Conservation (phyloP, 371 early-diverging fungal genomes). For the Batkoa obscura region DNA sequence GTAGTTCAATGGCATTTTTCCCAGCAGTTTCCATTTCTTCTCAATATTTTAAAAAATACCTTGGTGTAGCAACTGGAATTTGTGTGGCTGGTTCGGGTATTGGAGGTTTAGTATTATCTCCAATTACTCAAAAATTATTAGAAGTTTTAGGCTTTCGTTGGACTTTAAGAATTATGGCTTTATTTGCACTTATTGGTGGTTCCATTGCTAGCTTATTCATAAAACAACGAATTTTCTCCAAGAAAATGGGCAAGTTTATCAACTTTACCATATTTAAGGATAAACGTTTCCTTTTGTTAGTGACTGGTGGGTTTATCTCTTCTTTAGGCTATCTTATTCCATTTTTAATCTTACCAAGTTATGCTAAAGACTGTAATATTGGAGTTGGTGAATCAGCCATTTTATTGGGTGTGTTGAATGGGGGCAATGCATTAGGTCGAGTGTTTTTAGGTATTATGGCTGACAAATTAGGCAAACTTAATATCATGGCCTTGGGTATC, state of each 20-base stretch:
- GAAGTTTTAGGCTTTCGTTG: constrained; percentile 23
- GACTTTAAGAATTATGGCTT: constrained; percentile 24
- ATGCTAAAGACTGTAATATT: constrained; percentile 14
- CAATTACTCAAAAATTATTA: constrained; percentile 30
- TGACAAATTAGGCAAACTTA: constrained; percentile 32
- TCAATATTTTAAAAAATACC: constrained; percentile 29
- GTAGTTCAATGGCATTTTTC: constrained; percentile 21
- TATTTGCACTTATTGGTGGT: constrained; percentile 4
- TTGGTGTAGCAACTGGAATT: constrained; percentile 38
- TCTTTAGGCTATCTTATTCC: constrained; percentile 16
- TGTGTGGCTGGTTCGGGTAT: constrained; percentile 44
- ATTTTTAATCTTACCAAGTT: constrained; percentile 16
- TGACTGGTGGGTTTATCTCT: constrained; percentile 11
- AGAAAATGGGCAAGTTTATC: not conserved
- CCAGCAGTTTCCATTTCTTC: constrained; percentile 17
- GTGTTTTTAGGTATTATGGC: constrained; percentile 23
- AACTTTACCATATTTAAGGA: constrained; percentile 15
- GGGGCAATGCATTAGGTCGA: constrained; percentile 30
- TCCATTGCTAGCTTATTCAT: not conserved
- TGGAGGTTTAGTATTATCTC: constrained; percentile 47
- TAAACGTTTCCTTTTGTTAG: constrained; percentile 11
- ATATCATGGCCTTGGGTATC: constrained; percentile 22
- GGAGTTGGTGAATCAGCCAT: constrained; percentile 17
- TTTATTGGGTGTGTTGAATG: constrained; percentile 27
- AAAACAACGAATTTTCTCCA: not conserved